phyloP scores from a whole-genome alignment of 768 basidiomycete species.

The Suillus occidentalis region DNA sequence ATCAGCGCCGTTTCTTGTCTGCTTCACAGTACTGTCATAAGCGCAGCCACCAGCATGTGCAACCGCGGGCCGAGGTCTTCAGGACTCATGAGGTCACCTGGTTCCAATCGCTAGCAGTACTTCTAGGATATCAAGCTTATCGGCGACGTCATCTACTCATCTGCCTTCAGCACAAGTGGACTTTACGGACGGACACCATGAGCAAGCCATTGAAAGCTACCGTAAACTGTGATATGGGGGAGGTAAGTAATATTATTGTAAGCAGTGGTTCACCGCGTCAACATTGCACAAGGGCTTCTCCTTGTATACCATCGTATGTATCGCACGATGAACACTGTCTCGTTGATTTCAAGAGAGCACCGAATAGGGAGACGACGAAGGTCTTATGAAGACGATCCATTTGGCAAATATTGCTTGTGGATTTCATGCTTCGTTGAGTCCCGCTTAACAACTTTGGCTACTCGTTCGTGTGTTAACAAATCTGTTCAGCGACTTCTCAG shows the following conservation, averaged over 20 bases:
- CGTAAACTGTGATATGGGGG: constrained; percentile 59
- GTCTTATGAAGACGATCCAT: constrained; percentile 56
- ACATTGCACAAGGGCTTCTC: constrained; percentile 45
- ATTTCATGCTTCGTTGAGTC: constrained; percentile 59
- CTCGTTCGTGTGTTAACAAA: background rate
- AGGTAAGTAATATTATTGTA: constrained; percentile 33
- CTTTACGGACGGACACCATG: constrained; percentile 13
- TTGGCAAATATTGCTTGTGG: constrained; percentile 68
- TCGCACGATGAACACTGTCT: background rate
- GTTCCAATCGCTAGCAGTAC: background rate
- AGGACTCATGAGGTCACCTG: background rate
- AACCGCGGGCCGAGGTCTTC: background rate
- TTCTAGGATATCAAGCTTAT: background rate
- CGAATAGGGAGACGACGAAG: constrained; percentile 49
- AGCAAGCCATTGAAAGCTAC: constrained; percentile 35
- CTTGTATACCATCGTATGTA: constrained; percentile 45
- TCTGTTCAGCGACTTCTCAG: constrained; percentile 50
- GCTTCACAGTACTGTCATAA: background rate
- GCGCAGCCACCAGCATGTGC: background rate
- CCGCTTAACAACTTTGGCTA: background rate
- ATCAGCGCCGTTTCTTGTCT: background rate
- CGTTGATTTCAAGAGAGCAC: background rate
- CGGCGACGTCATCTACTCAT: background rate
- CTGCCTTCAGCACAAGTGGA: background rate
- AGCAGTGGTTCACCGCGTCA: background rate